Conservation (phyloP, 73 alveolate species). For the Durusdinium trenchii region DNA sequence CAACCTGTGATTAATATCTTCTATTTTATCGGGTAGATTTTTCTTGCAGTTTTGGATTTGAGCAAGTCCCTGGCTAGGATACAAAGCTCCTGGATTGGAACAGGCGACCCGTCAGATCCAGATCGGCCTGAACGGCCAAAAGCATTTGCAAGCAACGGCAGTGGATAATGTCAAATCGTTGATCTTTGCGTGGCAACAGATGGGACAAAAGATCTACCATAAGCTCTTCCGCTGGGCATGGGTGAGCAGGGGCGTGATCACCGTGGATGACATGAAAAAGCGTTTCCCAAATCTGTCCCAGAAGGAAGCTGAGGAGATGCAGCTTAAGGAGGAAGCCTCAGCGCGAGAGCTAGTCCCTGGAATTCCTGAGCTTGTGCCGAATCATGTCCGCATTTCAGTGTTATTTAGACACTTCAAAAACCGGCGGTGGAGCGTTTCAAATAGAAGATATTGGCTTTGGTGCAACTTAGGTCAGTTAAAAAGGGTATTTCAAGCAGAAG, state of each 20-base stretch:
- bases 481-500: too few relatives aligned
- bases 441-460: too few relatives aligned
- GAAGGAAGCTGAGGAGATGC: background rate
- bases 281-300: background rate
- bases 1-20: too few relatives aligned
- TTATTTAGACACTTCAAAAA: background rate
- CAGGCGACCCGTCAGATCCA: background rate
- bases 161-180: background rate
- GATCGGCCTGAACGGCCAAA: background rate
- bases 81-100: background rate
- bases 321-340: background rate
- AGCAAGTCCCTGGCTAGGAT: background rate
- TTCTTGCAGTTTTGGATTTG: too few relatives aligned
- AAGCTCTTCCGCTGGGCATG: background rate
- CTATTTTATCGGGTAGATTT: too few relatives aligned
- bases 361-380: background rate
- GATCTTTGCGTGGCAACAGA: background rate
- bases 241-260: background rate
- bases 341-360: background rate
- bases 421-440: too few relatives aligned
- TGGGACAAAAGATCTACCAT: background rate
- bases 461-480: too few relatives aligned
- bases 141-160: background rate
- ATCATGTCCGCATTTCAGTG: background rate
- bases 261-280: background rate